phyloP scores from a whole-genome alignment of 805 yeast genomes.

The Metschnikowia peoriensis region DNA sequence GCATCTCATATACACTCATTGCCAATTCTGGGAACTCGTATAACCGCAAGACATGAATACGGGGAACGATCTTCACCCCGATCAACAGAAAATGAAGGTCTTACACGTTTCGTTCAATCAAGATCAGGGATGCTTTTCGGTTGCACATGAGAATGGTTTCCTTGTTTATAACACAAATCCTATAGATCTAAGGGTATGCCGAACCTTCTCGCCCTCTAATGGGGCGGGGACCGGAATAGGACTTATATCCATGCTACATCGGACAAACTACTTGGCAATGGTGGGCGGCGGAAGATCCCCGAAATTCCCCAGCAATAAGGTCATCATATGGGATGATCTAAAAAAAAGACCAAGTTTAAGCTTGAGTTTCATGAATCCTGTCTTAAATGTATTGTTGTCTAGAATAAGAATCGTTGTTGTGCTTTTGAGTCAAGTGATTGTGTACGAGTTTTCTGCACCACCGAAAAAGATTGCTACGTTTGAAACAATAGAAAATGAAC shows the following conservation, averaged over 20 bases:
- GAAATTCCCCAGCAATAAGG: constrained; percentile 71
- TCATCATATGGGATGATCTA: constrained; percentile 90
- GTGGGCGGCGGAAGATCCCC: constrained; percentile 90
- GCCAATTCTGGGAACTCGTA: neutral
- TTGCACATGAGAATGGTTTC: constrained; percentile 79
- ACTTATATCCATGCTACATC: constrained; percentile 73
- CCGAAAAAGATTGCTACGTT: constrained; percentile 64
- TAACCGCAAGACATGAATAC: constrained; percentile 9
- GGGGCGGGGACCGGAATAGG: constrained; percentile 62
- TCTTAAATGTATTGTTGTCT: constrained; percentile 70
- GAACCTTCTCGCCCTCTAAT: constrained; percentile 38
- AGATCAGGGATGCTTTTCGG: constrained; percentile 86
- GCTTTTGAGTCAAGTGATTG: constrained; percentile 60
- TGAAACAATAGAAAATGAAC: constrained; percentile 63
- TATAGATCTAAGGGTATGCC: constrained; percentile 66
- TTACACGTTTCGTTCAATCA: constrained; percentile 76
- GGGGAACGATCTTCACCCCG: neutral
- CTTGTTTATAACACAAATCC: constrained; percentile 87
- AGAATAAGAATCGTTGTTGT: constrained; percentile 75
- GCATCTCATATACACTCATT: neutral
- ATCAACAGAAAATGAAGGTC: constrained; percentile 32
- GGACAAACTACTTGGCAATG: constrained; percentile 86
- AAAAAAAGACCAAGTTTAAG: constrained; percentile 69
- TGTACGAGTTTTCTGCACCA: constrained; percentile 79
- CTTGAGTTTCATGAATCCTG: constrained; percentile 74